phyloP scores from a whole-genome alignment of 768 basidiomycete species.

The Lactarius indigo region DNA sequence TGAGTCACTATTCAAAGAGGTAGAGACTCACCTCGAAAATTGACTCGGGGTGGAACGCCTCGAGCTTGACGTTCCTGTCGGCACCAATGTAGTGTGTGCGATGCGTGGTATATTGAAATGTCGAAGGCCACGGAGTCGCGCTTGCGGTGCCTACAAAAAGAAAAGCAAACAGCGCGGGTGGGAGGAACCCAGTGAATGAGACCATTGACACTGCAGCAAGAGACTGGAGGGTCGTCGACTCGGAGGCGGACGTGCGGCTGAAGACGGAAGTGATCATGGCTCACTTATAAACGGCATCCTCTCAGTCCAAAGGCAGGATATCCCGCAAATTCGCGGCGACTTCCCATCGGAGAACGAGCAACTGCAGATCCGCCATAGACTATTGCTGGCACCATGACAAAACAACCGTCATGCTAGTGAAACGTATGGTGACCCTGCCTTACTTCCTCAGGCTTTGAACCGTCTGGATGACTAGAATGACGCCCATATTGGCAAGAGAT shows the following conservation, averaged over 20 bases:
- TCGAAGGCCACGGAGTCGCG: slow-evolving; percentile 26
- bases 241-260: background rate
- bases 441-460: no score
- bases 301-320: no score
- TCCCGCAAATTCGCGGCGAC: no score
- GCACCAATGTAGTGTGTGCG: slow-evolving; percentile 27
- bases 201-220: slow-evolving; percentile 7
- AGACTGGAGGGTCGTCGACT: background rate
- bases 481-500: no score
- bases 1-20: background rate
- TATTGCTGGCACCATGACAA: no score
- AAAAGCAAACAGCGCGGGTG: slow-evolving; percentile 27
- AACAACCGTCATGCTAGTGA: no score
- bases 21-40: slow-evolving; percentile 27
- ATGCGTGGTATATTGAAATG: slow-evolving; percentile 27
- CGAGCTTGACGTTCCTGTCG: slow-evolving; percentile 20
- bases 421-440: no score
- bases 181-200: slow-evolving; percentile 26
- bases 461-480: no score
- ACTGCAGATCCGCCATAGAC: no score
- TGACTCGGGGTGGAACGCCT: slow-evolving; percentile 32
- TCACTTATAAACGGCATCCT: background rate
- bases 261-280: background rate
- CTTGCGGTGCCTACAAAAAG: slow-evolving; percentile 22
- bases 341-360: no score